Conservation (phyloP, 129 eudicot species). For the Tagetes patula region DNA sequence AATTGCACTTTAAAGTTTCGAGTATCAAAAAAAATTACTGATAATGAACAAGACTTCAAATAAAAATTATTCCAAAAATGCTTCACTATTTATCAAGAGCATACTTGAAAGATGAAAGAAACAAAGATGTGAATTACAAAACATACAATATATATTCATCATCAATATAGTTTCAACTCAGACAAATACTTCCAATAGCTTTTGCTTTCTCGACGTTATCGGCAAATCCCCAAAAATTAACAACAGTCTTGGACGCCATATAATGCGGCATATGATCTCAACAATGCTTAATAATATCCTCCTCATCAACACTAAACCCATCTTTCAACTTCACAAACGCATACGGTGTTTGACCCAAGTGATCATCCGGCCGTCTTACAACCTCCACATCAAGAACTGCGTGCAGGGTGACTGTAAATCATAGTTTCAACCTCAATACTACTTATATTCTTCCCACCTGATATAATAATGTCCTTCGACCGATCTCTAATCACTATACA, state of each 20-base stretch:
- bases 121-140: background rate
- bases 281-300: slow-evolving; percentile 47
- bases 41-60: no score
- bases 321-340: slow-evolving; percentile 67
- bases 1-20: no score
- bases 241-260: slow-evolving; percentile 60
- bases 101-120: no score
- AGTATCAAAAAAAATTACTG: no score
- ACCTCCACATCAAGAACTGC: slow-evolving; percentile 65
- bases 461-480: slow-evolving; percentile 56
- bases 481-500: slow-evolving; percentile 58
- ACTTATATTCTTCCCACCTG: slow-evolving; percentile 72
- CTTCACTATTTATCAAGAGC: no score
- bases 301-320: slow-evolving; percentile 32
- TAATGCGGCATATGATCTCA: slow-evolving; percentile 52
- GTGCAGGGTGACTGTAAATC: slow-evolving; percentile 56
- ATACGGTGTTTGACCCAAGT: slow-evolving; percentile 75
- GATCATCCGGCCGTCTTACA: slow-evolving; percentile 60
- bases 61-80: no score
- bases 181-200: slow-evolving; percentile 36
- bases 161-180: background rate
- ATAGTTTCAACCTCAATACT: slow-evolving; percentile 53
- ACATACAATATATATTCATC: background rate
- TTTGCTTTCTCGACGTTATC: slow-evolving; percentile 55
- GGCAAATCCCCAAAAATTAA: slow-evolving; percentile 47